Percentiles rank a stretch among this genome's conserved stretches.
Conservation (phyloP, 2,329 filamentous ascomycete species). For the Coniosporium tulheliwenetii region DNA sequence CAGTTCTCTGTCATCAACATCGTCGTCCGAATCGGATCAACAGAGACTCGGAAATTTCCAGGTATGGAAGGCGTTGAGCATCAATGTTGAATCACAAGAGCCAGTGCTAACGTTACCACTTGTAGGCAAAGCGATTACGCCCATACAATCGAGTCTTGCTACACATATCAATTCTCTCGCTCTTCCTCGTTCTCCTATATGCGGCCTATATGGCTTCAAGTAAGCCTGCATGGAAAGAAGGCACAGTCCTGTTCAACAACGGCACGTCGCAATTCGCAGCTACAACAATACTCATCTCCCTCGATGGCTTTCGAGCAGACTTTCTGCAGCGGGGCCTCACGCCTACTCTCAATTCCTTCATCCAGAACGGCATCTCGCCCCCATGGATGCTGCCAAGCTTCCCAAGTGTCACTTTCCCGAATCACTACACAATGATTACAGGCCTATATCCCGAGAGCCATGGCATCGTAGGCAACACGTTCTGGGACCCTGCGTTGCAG, state of each 20-base stretch:
- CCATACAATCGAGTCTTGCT: slow-evolving; percentile 19
- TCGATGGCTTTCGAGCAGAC: slow-evolving; percentile 92
- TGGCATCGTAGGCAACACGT: slow-evolving; percentile 83
- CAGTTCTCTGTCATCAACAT: too few species aligned
- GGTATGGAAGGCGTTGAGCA: too few species aligned
- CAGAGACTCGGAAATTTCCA: too few species aligned
- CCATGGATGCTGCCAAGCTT: slow-evolving; percentile 90
- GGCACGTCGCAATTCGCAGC: slow-evolving; percentile 80
- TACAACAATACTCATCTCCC: slow-evolving; percentile 82
- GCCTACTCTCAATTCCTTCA: slow-evolving; percentile 62
- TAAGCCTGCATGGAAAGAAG: background rate
- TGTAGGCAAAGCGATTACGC: slow-evolving; percentile 25
- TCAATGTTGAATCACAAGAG: too few species aligned
- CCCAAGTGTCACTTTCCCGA: slow-evolving; percentile 86
- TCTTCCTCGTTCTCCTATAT: slow-evolving; percentile 36
- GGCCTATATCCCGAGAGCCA: slow-evolving; percentile 87
- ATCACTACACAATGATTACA: slow-evolving; percentile 87
- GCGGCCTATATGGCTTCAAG: slow-evolving; percentile 14
- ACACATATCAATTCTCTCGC: slow-evolving; percentile 22
- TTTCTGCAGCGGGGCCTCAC: slow-evolving; percentile 75
- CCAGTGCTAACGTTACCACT: too few species aligned
- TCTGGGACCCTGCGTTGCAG: slow-evolving; percentile 68
- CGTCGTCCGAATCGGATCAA: too few species aligned
- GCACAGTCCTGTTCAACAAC: slow-evolving; percentile 36
- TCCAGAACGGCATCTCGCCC: slow-evolving; percentile 74